A percentile compares a stretch with the other conserved stretches of the same genome.
These are phyloP conservation scores for Sclerotinia glacialis DNA, from an alignment of 2,329 filamentous ascomycete species.

Conservation along the genomic window DNA sequence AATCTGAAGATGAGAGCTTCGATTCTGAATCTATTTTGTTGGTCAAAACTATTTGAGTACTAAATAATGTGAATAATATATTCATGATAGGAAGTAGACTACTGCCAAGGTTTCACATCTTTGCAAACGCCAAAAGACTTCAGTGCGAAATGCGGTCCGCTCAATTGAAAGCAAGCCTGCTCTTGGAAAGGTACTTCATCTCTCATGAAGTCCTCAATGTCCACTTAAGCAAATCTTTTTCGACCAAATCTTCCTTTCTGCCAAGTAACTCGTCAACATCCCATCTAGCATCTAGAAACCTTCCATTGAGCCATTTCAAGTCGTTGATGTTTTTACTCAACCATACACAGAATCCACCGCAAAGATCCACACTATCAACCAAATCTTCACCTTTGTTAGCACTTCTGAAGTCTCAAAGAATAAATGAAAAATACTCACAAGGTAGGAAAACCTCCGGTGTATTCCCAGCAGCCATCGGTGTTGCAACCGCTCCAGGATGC, in stretches of 20 bases:
- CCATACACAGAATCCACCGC: conserved; percentile 21
- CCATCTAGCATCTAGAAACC: conserved; percentile 20
- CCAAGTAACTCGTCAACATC: conserved; percentile 17
- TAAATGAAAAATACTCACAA: conserved; percentile 9
- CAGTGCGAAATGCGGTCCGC: too few relatives aligned
- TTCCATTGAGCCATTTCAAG: conserved; percentile 22
- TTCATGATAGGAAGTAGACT: too few relatives aligned
- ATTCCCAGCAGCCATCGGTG: conserved; percentile 9
- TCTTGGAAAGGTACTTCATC: not conserved
- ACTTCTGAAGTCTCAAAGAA: not conserved
- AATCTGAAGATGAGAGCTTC: too few relatives aligned
- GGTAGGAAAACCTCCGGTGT: conserved; percentile 18
- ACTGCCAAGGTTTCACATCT: too few relatives aligned
- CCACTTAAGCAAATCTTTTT: conserved; percentile 21
- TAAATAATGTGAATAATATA: too few relatives aligned
- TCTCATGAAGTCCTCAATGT: conserved; percentile 13
- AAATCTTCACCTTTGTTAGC: not conserved
- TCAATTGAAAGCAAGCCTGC: too few relatives aligned
- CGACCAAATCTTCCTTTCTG: conserved; percentile 14
- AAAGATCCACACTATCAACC: conserved; percentile 20
- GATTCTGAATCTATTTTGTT: too few relatives aligned
- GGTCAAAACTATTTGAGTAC: too few relatives aligned
- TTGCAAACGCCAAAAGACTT: too few relatives aligned
- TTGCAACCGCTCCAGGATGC: conserved; percentile 19
- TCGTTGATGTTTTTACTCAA: conserved; percentile 17